These are phyloP conservation scores for Russula virescens DNA, from an alignment of 768 basidiomycete genomes.

Conservation along the genomic window DNA sequence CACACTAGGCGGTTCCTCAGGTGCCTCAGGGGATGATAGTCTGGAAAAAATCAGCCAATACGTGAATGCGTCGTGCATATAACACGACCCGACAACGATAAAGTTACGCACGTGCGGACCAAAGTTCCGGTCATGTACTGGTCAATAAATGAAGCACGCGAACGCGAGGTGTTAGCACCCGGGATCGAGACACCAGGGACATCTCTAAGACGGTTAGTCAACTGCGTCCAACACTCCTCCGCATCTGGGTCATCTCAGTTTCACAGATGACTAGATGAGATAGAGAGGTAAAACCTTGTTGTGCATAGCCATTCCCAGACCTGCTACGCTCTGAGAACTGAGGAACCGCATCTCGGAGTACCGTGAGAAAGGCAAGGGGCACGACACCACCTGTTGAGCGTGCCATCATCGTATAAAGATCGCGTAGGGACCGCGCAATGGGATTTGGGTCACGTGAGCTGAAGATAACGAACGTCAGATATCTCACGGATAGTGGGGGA, in stretches of 20 bases:
- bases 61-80: not conserved
- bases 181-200: slow-evolving; percentile 43
- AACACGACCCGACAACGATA: not conserved
- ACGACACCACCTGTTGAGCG: slow-evolving; percentile 70
- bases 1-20: slow-evolving; percentile 65
- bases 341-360: slow-evolving; percentile 72
- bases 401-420: slow-evolving; percentile 68
- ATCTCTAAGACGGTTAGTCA: slow-evolving; percentile 67
- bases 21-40: slow-evolving; percentile 73
- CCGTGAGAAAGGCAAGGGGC: slow-evolving; percentile 61
- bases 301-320: slow-evolving; percentile 48
- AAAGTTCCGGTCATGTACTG: slow-evolving; percentile 79
- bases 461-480: not conserved
- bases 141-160: slow-evolving; percentile 54
- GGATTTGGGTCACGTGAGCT: slow-evolving; percentile 20
- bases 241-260: slow-evolving; percentile 45
- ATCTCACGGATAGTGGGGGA: not conserved
- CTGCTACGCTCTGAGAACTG: slow-evolving; percentile 79
- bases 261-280: not conserved
- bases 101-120: slow-evolving; percentile 52
- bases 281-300: slow-evolving; percentile 50
- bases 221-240: slow-evolving; percentile 82
- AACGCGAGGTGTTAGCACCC: slow-evolving; percentile 30
- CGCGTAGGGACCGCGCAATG: slow-evolving; percentile 50
- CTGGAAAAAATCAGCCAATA: slow-evolving; percentile 35